Evolutionary conservation across 805 yeast genomes (phyloP).

Genomic region (Cyberlindnera veronae): DNA sequence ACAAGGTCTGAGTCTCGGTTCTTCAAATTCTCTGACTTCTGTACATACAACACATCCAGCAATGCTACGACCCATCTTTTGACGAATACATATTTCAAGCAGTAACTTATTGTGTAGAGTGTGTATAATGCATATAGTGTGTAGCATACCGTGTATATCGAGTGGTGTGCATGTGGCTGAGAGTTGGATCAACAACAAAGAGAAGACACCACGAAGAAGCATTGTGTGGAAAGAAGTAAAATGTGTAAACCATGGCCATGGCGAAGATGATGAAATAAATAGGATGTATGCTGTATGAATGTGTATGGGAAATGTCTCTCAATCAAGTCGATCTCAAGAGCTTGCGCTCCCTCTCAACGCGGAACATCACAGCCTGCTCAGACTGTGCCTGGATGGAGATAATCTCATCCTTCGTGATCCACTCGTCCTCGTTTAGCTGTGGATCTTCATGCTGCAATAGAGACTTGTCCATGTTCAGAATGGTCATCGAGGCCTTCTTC

Average conservation of each 20-base stretch:
- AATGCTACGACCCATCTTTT: neutral
- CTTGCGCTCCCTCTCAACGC: conserved; percentile 27
- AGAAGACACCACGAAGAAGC: too few species aligned
- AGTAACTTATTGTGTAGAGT: too few species aligned
- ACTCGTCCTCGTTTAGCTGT: conserved; percentile 10
- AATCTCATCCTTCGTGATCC: conserved; percentile 22
- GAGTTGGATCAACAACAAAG: too few species aligned
- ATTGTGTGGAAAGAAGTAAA: neutral
- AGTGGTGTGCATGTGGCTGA: too few species aligned
- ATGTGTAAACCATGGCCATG: neutral
- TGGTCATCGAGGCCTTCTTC: conserved; percentile 28
- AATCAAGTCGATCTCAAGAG: conserved; percentile 10
- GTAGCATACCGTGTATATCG: too few species aligned
- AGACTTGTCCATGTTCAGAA: conserved; percentile 25
- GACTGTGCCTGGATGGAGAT: conserved; percentile 17
- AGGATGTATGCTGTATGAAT: neutral
- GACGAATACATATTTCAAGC: neutral
- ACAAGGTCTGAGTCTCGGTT: conserved; percentile 26
- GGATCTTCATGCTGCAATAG: conserved; percentile 8
- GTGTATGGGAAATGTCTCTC: neutral
- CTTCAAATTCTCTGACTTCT: too few species aligned
- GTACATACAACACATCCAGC: neutral
- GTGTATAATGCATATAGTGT: too few species aligned
- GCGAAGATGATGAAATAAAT: neutral
- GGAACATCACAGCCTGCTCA: conserved; percentile 25